Percentiles rank a stretch among this genome's conserved stretches.
These are phyloP conservation scores for Teratosphaeria destructans DNA, from an alignment of 2,329 filamentous ascomycete genomes.

Conservation along the genomic window DNA sequence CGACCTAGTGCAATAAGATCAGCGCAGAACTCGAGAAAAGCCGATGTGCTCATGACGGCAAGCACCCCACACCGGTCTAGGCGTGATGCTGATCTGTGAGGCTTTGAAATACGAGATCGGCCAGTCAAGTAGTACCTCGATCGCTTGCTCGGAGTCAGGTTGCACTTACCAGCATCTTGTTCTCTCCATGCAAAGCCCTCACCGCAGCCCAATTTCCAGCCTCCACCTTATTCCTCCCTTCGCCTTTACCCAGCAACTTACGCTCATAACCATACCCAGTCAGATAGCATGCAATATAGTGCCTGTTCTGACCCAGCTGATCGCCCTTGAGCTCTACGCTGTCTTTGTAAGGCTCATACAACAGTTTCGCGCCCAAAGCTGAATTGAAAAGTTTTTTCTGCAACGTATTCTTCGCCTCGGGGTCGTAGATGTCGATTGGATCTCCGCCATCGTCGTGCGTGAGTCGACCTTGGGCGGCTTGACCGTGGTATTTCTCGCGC, in stretches of 20 bases:
- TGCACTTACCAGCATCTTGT: slow-evolving; percentile 14
- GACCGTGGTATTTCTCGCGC: slow-evolving; percentile 3
- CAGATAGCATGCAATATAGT: slow-evolving; percentile 54
- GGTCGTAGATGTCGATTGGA: slow-evolving; percentile 22
- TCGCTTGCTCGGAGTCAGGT: not conserved
- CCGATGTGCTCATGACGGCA: not conserved
- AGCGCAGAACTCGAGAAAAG: not conserved
- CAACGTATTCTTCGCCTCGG: slow-evolving; percentile 30
- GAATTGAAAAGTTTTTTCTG: slow-evolving; percentile 22
- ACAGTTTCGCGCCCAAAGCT: slow-evolving; percentile 25
- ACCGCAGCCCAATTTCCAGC: slow-evolving; percentile 58
- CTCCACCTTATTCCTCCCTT: slow-evolving; percentile 56
- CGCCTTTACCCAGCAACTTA: slow-evolving; percentile 52
- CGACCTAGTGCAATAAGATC: not conserved
- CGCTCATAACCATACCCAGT: slow-evolving; percentile 58
- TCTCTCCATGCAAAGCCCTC: slow-evolving; percentile 45
- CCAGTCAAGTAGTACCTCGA: not conserved
- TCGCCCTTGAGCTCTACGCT: slow-evolving; percentile 48
- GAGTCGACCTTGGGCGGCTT: not conserved
- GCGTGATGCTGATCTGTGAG: not conserved
- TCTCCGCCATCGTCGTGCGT: slow-evolving; percentile 19
- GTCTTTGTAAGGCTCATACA: slow-evolving; percentile 41
- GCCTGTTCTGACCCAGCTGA: slow-evolving; percentile 38
- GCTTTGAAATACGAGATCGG: not conserved
- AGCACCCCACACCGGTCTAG: not conserved